Evolutionary conservation across 2,329 filamentous ascomycete genomes (phyloP), one percentile per base, ranked within the genome.

Genomic region (Venturia asperata): DNA sequence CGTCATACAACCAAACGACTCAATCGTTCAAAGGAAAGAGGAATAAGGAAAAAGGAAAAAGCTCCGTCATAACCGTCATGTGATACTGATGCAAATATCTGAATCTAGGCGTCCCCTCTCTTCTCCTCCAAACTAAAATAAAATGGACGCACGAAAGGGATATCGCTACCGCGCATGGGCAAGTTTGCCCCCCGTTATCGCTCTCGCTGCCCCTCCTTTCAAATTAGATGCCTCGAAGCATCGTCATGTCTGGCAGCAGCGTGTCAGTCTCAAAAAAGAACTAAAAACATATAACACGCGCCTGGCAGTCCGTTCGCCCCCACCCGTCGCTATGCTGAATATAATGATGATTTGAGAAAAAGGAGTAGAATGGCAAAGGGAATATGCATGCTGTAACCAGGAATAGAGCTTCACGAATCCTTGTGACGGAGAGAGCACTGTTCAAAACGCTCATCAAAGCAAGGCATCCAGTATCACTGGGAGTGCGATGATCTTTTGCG

Each of bases 401-500:
- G 27, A n/a, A 17, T 5, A 37, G 13, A 37, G 4, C 9, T 58
- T 58, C 19, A 21, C 52, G 37, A 58, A n/a, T 19, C 5, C 30
- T n/a, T 34, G 17, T 1, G 52, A 15, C 11, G 9, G 19, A 58
- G 10, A 58, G 30, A 10, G 27, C 52, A 58, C 30, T 37, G 52
- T n/a, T 55, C 27, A 11, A 11, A 19, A 37, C 30, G 19, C 52
- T 5, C 19, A 27, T 37, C 17, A 34, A 30, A 30, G 24, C 21
- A 58, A 34, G 24, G 52, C 52, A 37, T 37, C 17, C 49, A 34
- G 21, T 43, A 39, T 61, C 13, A 41, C 49, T 66, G 37, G 11
- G 64, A 63, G 39, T 66, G 64, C 7, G 58, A 66, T 9, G 73
- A 75, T 67, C 76, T 76, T 70, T 76, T 72, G 63, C 74, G 73